Evolutionary conservation across 495 filamentous ascomycete species (phyloP).

Genomic region (Penicillium longicatenatum): DNA sequence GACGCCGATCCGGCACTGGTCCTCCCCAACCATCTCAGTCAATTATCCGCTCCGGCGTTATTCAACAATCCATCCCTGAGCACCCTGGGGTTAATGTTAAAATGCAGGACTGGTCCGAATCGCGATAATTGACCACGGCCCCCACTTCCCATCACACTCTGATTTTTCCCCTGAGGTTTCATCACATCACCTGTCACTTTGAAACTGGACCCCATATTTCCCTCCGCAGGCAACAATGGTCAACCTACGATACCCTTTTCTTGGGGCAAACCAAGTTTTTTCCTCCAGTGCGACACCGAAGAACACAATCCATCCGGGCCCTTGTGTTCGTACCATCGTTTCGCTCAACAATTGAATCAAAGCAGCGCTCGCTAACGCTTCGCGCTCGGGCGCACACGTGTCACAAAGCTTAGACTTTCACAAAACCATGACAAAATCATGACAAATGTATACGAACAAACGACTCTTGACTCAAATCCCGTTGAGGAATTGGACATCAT

Average conservation of each 20-base stretch:
- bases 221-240: conserved; percentile 2
- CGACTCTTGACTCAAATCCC: neutral
- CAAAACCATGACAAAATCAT: neutral
- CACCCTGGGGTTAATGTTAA: conserved; percentile 41
- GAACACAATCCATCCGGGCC: conserved; percentile 16
- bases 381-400: neutral
- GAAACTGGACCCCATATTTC: neutral
- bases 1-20: conserved; percentile 68
- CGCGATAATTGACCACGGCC: conserved; percentile 26
- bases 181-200: neutral
- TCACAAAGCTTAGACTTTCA: neutral
- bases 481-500: conserved; percentile 2
- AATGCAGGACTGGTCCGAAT: conserved; percentile 44
- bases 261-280: neutral
- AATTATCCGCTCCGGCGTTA: conserved; percentile 35
- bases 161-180: neutral
- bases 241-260: neutral
- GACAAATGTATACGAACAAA: conserved; percentile 9
- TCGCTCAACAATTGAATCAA: conserved; percentile 4
- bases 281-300: neutral
- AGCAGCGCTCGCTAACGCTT: conserved; percentile 6
- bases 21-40: conserved; percentile 54
- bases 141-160: neutral
- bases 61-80: conserved; percentile 42
- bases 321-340: conserved; percentile 21